Conservation (phyloP, 306 rosid species). For the Castanea mollissima region DNA sequence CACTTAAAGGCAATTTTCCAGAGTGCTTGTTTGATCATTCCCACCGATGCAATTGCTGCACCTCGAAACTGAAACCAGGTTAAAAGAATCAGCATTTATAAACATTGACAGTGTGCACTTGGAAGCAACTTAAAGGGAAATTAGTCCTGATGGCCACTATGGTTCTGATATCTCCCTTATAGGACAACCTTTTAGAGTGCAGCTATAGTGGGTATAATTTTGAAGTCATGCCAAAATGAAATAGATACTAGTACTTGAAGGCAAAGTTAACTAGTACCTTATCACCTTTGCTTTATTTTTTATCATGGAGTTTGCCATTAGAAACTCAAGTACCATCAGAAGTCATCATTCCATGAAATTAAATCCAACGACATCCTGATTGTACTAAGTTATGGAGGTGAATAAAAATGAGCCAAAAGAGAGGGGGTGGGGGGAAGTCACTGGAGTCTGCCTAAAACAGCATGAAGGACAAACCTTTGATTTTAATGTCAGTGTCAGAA, state of each 20-base stretch:
- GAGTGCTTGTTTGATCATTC: conserved; percentile 68
- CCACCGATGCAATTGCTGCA: conserved; percentile 53
- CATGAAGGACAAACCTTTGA: conserved; percentile 59
- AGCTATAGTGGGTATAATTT: background rate
- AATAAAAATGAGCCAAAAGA: background rate
- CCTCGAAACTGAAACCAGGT: conserved; percentile 64
- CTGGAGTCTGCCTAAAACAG: background rate
- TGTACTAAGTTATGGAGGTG: background rate
- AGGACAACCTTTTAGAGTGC: background rate
- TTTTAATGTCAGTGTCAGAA: conserved; percentile 64
- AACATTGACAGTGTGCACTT: background rate
- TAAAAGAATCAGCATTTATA: conserved; percentile 12
- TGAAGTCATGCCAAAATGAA: background rate
- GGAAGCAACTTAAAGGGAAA: background rate
- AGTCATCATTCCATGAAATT: background rate
- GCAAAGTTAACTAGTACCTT: background rate
- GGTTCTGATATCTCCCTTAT: background rate
- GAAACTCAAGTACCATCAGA: background rate
- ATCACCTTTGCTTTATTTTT: background rate
- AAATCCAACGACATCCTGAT: background rate
- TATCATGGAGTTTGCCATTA: background rate
- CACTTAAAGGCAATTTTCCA: conserved; percentile 52
- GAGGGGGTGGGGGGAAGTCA: background rate
- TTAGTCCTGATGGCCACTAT: background rate
- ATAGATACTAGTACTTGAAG: background rate